These are phyloP conservation scores for Plasmodium coatneyi DNA, from an alignment of 169 alveolate species.

Conservation along the genomic window DNA sequence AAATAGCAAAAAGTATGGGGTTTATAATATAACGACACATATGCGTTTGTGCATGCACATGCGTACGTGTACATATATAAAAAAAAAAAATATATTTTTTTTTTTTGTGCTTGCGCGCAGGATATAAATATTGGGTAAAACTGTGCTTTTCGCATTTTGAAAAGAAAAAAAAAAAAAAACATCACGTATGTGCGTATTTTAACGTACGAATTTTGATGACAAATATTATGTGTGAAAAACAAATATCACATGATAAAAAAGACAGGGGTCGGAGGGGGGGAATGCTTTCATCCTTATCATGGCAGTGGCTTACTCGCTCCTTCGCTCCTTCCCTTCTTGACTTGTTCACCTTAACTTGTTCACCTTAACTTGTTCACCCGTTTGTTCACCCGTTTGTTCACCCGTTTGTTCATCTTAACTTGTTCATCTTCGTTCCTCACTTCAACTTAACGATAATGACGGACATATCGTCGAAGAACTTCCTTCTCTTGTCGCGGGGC, in stretches of 20 bases:
- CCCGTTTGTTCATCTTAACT: not conserved
- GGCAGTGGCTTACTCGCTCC: not conserved
- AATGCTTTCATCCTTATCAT: not conserved
- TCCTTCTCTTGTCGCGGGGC: conserved; percentile 17
- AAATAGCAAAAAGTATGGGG: not conserved
- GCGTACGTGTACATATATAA: not conserved
- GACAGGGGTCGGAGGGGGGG: not conserved
- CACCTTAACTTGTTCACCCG: too few relatives aligned
- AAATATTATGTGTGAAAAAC: not conserved
- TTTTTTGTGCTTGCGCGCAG: not conserved
- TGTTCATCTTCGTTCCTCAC: not conserved
- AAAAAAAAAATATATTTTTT: not conserved
- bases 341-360: not conserved
- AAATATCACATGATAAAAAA: not conserved
- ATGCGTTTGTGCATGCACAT: not conserved
- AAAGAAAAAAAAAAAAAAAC: too few relatives aligned
- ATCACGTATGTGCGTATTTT: not conserved
- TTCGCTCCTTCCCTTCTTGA: not conserved
- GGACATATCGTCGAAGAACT: conserved; percentile 63
- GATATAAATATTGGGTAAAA: not conserved
- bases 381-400: too few relatives aligned
- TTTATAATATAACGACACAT: not conserved
- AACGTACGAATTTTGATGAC: not conserved
- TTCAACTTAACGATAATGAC: conserved; percentile 46
- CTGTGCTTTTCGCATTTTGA: not conserved